Base-by-base conservation (phyloP, 2,329 filamentous ascomycete species). In the Penicillium sp. region DNA sequence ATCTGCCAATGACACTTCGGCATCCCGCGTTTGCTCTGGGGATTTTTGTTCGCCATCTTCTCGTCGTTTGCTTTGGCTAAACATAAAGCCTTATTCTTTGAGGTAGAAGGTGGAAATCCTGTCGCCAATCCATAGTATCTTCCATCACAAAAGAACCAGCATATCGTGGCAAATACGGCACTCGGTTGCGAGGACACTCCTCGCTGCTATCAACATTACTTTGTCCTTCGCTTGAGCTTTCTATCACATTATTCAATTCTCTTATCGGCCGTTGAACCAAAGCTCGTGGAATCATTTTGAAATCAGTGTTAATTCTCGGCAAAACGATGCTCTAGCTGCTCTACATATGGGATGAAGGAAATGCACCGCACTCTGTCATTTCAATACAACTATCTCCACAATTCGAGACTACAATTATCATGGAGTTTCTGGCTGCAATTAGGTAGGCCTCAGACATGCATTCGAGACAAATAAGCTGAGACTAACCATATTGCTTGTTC, bases 341-440 rank as follows among this genome's bases (percentile, higher is more conserved):
- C 17, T 35, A 1, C 16, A 33, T 31, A 31, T 51, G 22, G 40
- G 56, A 61, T 40, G 43, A 51, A 62, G 61, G 61, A 59, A 46
- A 66, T 64, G 60, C 43, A 55, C 35, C 47, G 56, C 50, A 53
- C 44, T 57, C 41, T 40, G 45, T 53, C 36, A 22, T 55, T 44
- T 52, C 38, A 45, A 61, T 43, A 31, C 16, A 35, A 50, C 12
- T 31, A 35, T 38, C 30, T 44, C 47, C 50, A 42, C 41, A 50
- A 57, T 52, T 53, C 56, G 53, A 57, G 48, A 48, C 28, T 36
- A n/a, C 26, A 16, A 10, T 50, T 55, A 60, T 42, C 55, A 75
- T 75, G 67, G 76, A 78, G 61, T 72, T 77, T 57, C 72, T 78
- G 65, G 67, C 71, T 59, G 67, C 69, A 50, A 69, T 78, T 50